Conservation (phyloP, 768 basidiomycete species). For the Neoboletus magnificus region DNA sequence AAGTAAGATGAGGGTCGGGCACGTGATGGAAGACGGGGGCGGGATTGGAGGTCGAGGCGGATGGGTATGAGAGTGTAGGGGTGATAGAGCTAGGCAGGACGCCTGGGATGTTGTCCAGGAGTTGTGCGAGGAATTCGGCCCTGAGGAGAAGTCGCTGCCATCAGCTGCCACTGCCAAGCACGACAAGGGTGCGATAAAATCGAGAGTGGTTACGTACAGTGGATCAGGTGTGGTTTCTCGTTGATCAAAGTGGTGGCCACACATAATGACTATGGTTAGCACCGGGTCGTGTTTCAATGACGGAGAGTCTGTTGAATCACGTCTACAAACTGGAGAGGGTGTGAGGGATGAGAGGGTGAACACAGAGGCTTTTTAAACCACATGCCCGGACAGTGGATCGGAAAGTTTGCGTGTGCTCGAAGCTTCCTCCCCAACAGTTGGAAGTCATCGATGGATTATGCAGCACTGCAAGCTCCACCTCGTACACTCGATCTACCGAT, state of each 20-base stretch:
- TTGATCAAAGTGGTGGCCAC: not conserved
- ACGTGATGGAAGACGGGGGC: not conserved
- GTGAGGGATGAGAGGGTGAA: not conserved
- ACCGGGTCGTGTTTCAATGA: not conserved
- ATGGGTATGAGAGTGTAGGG: no score
- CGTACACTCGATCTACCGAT: not conserved
- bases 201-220: constrained; percentile 4
- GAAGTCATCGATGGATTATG: not conserved
- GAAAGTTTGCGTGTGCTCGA: not conserved
- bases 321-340: not conserved
- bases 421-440: not conserved
- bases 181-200: not conserved
- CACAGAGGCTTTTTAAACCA: constrained; percentile 6
- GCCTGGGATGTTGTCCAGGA: constrained; percentile 3
- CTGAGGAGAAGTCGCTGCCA: not conserved
- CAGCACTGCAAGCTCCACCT: not conserved
- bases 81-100: not conserved
- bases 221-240: not conserved
- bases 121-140: constrained; percentile 10
- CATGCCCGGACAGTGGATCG: not conserved
- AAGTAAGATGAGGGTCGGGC: not conserved
- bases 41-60: not conserved
- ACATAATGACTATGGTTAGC: constrained; percentile 2
- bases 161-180: not conserved
- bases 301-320: not conserved